phyloP scores from a whole-genome alignment of 495 filamentous ascomycete genomes.

The Lichina pygmaea region DNA sequence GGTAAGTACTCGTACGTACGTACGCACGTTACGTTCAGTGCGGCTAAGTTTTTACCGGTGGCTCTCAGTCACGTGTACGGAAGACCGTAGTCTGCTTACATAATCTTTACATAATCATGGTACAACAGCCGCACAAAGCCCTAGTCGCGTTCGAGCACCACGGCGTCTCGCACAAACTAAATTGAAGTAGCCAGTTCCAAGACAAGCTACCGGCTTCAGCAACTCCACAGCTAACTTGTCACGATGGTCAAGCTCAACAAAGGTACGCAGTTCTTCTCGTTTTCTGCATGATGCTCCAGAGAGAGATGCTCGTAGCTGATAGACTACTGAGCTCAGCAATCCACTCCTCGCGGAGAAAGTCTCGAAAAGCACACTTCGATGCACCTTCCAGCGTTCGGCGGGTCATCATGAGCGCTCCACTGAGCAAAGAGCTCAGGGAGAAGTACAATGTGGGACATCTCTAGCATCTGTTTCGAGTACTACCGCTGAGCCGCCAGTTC shows the following conservation, averaged over 20 bases:
- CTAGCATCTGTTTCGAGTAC: not conserved
- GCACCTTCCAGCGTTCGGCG: conserved; percentile 81
- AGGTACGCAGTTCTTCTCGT: not conserved
- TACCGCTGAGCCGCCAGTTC: not conserved
- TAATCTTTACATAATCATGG: not conserved
- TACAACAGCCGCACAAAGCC: not conserved
- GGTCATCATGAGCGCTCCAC: conserved; percentile 75
- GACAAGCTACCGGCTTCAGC: conserved; percentile 7
- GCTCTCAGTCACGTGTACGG: too few species aligned
- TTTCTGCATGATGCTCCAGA: conserved; percentile 15
- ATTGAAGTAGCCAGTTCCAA: not conserved
- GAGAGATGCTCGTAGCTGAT: conserved; percentile 3
- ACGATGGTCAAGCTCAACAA: not conserved
- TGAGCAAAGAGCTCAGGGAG: conserved; percentile 84
- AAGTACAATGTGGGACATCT: conserved; percentile 39
- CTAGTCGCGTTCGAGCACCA: conserved; percentile 23
- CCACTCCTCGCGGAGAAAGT: conserved; percentile 80
- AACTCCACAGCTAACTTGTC: conserved; percentile 3
- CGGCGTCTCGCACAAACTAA: conserved; percentile 19
- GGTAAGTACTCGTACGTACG: too few species aligned
- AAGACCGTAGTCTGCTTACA: too few species aligned
- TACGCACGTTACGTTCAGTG: too few species aligned
- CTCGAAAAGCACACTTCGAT: conserved; percentile 85
- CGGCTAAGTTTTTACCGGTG: too few species aligned
- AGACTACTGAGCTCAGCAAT: conserved; percentile 19